Evolutionary conservation across 2,329 filamentous ascomycete genomes (phyloP).

Genomic region (Periconia digitata): DNA sequence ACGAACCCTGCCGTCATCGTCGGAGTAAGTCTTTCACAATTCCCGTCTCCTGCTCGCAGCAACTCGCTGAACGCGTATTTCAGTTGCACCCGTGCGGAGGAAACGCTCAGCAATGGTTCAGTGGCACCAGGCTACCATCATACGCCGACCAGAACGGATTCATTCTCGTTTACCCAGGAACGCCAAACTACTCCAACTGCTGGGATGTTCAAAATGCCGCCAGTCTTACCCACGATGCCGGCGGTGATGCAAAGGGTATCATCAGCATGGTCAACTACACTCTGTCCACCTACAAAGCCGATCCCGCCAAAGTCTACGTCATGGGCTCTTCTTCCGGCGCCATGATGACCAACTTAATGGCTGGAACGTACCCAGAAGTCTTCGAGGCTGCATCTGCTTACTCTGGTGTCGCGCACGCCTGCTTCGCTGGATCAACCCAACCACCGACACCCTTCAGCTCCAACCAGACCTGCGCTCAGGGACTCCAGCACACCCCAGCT

Average conservation of each 20-base stretch:
- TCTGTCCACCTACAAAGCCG: constrained; percentile 53
- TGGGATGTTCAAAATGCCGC: constrained; percentile 61
- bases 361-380: constrained; percentile 31
- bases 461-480: constrained; percentile 56
- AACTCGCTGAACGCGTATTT: background rate
- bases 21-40: constrained; percentile 31
- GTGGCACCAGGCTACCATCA: constrained; percentile 23
- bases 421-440: constrained; percentile 15
- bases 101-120: constrained; percentile 41
- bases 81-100: constrained; percentile 33
- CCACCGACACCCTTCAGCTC: constrained; percentile 7
- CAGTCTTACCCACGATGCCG: constrained; percentile 57
- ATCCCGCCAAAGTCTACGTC: constrained; percentile 50
- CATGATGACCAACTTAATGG: constrained; percentile 39
- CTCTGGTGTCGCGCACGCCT: constrained; percentile 31
- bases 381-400: constrained; percentile 29
- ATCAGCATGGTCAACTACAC: constrained; percentile 62
- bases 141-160: constrained; percentile 58
- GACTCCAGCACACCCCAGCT: constrained; percentile 40
- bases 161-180: constrained; percentile 61
- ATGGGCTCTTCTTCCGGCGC: constrained; percentile 28
- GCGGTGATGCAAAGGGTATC: constrained; percentile 58
- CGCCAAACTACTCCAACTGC: constrained; percentile 53
- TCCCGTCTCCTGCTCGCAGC: background rate
- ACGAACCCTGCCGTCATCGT: constrained; percentile 56